These are phyloP conservation scores for Boechera retrofracta DNA, from an alignment of 345 rosid genomes.

Conservation along the genomic window DNA sequence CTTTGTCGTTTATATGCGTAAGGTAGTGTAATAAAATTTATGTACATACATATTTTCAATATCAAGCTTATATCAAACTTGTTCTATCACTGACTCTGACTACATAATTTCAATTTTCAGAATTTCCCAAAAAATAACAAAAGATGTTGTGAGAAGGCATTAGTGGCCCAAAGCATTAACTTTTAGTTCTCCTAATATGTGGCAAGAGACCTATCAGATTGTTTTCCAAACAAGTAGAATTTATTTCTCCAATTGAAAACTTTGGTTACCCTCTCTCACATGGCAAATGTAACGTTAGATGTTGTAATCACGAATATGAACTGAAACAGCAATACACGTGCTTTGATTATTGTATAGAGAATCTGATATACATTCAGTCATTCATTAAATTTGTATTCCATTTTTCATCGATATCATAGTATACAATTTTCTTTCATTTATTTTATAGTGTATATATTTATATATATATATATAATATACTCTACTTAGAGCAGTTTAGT, in stretches of 20 bases:
- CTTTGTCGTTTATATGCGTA: conserved; percentile 24
- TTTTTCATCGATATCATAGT: background rate
- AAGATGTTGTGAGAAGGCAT: conserved; percentile 12
- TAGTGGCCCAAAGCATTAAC: conserved; percentile 46
- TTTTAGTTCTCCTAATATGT: background rate
- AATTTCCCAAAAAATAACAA: background rate
- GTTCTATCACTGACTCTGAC: conserved; percentile 37
- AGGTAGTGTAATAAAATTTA: too few species aligned
- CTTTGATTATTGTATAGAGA: background rate
- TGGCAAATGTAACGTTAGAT: conserved; percentile 39
- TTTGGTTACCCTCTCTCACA: conserved; percentile 38
- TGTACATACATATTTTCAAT: background rate
- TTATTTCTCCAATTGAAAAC: conserved; percentile 32
- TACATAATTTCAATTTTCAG: background rate
- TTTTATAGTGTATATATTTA: too few species aligned
- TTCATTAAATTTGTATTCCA: conserved; percentile 16
- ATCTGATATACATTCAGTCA: background rate
- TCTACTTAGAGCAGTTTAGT: too few species aligned
- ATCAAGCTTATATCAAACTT: conserved; percentile 16
- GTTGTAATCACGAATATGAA: conserved; percentile 20
- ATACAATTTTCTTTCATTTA: too few species aligned
- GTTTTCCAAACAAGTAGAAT: conserved; percentile 10
- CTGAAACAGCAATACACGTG: background rate
- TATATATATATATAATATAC: too few species aligned
- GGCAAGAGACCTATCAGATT: background rate